Base-by-base conservation (phyloP, 1,284 basidiomycete genomes). In the Fomitiporia mediterranea region DNA sequence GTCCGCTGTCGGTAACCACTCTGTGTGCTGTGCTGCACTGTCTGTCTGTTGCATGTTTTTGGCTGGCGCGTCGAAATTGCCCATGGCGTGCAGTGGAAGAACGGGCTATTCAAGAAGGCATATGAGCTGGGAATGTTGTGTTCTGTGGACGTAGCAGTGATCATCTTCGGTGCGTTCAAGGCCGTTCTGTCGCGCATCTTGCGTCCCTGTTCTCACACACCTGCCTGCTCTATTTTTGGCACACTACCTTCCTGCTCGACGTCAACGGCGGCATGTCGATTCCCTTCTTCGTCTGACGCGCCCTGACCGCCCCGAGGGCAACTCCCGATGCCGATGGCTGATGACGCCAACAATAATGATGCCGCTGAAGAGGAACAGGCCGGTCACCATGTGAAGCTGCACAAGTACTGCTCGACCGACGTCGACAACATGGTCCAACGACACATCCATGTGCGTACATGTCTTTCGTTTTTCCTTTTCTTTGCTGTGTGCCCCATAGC, bases 321-420 rank as follows among this genome's bases (percentile, higher is more conserved):
- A 23, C 46, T 30, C 13, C 32, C 44, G 46, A 49, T 32, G 46
- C 0, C 27, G 13, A 43, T 27, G 38, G 27, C 3, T 53, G 51
- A 40, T 53, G 40, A 40, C 39, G 40, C n/a, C 28, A 19, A n/a
- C n/a, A 9, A 11, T 17, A n/a, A 30, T 23, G 21, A 48, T 23
- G 46, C n/a, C 19, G 27, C 11, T 48, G 46, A 25, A 79, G 79
- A 80, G 69, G 78, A 80, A 66, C 74, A 77, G 5, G 68, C 76
- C 30, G 76, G 78, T 19, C 77, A 80, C 61, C 78, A 80, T 66
- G 61, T 77, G 53, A 85, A 85, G 69, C 74, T 84, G 1, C 82
- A 82, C 67, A 80, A 84, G 67, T 85, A 83, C 64, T 78, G 77
- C 59, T 82, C 80, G 5, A 70, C 75, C 8, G 78, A 82, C 64